These are phyloP conservation scores for Fusarium neocosmosporiellum DNA, from an alignment of 2,329 filamentous ascomycete species.

Conservation along the genomic window DNA sequence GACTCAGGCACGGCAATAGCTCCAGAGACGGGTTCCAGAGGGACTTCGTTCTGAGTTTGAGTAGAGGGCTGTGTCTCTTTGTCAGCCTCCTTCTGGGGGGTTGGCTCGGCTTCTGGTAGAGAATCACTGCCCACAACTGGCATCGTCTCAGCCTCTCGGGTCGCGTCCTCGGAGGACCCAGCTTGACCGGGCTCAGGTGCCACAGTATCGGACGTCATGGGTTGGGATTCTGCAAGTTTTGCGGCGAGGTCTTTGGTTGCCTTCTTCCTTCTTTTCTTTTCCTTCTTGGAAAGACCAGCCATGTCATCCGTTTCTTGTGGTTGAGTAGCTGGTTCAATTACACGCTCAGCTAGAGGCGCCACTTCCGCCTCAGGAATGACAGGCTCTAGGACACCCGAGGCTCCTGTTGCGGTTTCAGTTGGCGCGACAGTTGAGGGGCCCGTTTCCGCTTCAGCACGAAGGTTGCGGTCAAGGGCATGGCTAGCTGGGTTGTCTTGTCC, in stretches of 20 bases:
- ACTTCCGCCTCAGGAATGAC: not conserved
- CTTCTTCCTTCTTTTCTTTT: constrained; percentile 8
- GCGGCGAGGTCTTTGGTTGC: not conserved
- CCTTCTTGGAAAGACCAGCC: not conserved
- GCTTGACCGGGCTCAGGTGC: not conserved
- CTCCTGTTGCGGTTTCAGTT: not conserved
- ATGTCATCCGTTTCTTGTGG: constrained; percentile 6
- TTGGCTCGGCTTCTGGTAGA: not conserved
- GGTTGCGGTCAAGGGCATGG: not conserved
- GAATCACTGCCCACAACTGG: not conserved
- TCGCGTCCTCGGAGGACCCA: not conserved
- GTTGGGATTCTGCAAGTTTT: not conserved
- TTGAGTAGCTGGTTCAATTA: not conserved
- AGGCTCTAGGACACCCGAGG: not conserved
- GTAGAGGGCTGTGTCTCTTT: not conserved
- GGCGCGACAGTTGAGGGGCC: not conserved
- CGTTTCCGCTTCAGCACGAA: not conserved
- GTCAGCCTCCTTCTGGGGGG: not conserved
- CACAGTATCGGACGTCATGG: not conserved
- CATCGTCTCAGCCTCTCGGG: not conserved
- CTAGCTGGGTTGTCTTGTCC: not conserved
- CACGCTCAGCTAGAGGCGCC: not conserved
- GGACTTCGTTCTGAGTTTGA: not conserved
- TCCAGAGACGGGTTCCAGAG: not conserved
- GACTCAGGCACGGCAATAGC: not conserved